phyloP scores from a whole-genome alignment of 2,329 filamentous ascomycete genomes.

The Triangularia setosa region DNA sequence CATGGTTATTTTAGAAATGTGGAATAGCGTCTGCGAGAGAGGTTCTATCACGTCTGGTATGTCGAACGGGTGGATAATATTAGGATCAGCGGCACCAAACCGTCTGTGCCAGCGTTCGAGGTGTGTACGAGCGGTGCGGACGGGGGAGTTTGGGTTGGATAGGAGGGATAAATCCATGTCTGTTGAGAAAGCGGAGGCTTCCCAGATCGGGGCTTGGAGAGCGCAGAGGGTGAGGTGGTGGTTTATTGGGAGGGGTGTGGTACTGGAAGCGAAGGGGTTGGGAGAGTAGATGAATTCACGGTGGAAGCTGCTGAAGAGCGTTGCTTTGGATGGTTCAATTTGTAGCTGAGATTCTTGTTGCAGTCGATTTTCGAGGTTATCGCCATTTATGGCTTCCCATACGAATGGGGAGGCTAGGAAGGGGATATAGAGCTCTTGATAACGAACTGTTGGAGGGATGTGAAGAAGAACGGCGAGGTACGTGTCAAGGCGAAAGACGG shows the following conservation, averaged over 20 bases:
- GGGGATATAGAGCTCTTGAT: conserved; percentile 13
- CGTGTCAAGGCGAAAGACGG: conserved; percentile 10
- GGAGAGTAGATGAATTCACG: conserved; percentile 2
- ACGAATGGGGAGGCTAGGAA: conserved; percentile 6
- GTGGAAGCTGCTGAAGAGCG: conserved; percentile 9
- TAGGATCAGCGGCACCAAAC: neutral
- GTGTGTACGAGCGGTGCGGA: neutral
- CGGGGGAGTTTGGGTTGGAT: neutral
- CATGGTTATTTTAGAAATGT: conserved; percentile 12
- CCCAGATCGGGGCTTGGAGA: conserved; percentile 9
- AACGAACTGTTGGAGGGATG: conserved; percentile 12
- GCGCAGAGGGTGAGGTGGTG: conserved; percentile 14
- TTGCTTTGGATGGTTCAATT: neutral
- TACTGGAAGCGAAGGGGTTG: no score
- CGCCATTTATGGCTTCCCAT: conserved; percentile 3
- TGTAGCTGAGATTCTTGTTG: neutral
- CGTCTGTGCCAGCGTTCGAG: neutral
- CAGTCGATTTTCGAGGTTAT: conserved; percentile 11
- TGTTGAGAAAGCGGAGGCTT: conserved; percentile 7
- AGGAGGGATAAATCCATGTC: conserved; percentile 1
- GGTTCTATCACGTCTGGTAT: neutral
- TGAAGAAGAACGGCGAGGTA: conserved; percentile 10
- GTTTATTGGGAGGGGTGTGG: neutral
- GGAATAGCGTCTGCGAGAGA: conserved; percentile 3
- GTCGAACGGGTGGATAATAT: neutral